A percentile compares a stretch with the other conserved stretches of the same genome.
phyloP scores from a whole-genome alignment of 2,329 filamentous ascomycete species.

The Berkeleyomyces rouxiae region DNA sequence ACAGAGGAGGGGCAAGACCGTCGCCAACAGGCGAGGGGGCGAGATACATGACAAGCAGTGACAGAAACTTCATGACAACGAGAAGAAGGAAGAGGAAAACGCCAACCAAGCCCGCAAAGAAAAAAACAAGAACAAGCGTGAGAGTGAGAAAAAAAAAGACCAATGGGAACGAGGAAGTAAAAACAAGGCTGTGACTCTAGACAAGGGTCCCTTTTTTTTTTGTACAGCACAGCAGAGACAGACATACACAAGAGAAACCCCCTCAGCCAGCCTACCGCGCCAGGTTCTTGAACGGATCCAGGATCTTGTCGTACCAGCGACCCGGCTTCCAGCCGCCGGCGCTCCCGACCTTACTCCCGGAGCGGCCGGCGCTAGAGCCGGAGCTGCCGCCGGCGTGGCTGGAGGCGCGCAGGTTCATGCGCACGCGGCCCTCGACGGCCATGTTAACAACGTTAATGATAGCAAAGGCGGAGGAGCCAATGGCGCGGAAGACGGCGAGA shows the following conservation, averaged over 20 bases:
- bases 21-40: too few species aligned
- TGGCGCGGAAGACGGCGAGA: slow-evolving; percentile 71
- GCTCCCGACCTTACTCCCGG: not conserved
- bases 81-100: slow-evolving; percentile 9
- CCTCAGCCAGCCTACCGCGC: slow-evolving; percentile 5
- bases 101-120: not conserved
- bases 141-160: not conserved
- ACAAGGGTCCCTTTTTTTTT: not conserved
- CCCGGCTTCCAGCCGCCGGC: slow-evolving; percentile 13
- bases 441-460: slow-evolving; percentile 71
- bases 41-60: not conserved
- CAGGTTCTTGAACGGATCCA: slow-evolving; percentile 12
- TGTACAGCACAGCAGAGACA: not conserved
- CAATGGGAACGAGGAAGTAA: not conserved
- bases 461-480: slow-evolving; percentile 68
- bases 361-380: not conserved
- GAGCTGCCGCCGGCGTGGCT: not conserved
- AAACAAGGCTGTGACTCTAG: not conserved
- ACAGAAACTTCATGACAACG: slow-evolving; percentile 4
- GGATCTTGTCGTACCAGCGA: slow-evolving; percentile 10
- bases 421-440: slow-evolving; percentile 69
- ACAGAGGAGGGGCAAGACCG: not conserved
- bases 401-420: slow-evolving; percentile 38
- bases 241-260: not conserved
- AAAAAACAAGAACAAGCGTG: not conserved